Conservation (phyloP, 1,139 yeast species). For the Candida tetrigidarum region DNA sequence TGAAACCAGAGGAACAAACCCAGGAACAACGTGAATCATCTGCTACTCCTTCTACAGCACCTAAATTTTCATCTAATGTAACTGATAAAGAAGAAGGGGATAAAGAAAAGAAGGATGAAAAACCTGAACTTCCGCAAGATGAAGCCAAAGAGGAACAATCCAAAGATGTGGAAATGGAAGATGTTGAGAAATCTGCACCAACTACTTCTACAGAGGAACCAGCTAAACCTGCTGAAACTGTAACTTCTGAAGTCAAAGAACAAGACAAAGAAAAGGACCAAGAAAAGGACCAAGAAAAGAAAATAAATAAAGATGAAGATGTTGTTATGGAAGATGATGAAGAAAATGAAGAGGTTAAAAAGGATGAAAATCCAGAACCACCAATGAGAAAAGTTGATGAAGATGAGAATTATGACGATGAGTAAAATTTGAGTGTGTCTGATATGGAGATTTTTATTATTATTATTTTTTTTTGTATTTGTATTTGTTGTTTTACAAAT, state of each 20-base stretch:
- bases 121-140: background rate
- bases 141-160: background rate
- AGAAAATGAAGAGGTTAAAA: conserved; percentile 28
- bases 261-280: conserved; percentile 35
- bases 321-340: conserved; percentile 41
- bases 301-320: conserved; percentile 44
- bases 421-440: conserved; percentile 32
- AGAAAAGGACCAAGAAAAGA: conserved; percentile 9
- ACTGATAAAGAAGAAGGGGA: conserved; percentile 19
- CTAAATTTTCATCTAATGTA: conserved; percentile 28
- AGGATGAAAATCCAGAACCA: conserved; percentile 52
- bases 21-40: conserved; percentile 15
- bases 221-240: conserved; percentile 4
- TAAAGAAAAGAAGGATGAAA: background rate
- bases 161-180: conserved; percentile 8
- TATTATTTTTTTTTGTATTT: conserved; percentile 1
- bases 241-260: background rate
- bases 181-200: conserved; percentile 10
- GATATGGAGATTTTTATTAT: too few relatives aligned
- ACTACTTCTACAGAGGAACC: conserved; percentile 11
- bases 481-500: background rate
- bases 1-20: conserved; percentile 8
- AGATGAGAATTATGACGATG: conserved; percentile 85
- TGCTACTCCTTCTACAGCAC: conserved; percentile 17
- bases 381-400: conserved; percentile 80